Conservation (phyloP, 2,329 filamentous ascomycete genomes). For the Colletotrichum acutatum region DNA sequence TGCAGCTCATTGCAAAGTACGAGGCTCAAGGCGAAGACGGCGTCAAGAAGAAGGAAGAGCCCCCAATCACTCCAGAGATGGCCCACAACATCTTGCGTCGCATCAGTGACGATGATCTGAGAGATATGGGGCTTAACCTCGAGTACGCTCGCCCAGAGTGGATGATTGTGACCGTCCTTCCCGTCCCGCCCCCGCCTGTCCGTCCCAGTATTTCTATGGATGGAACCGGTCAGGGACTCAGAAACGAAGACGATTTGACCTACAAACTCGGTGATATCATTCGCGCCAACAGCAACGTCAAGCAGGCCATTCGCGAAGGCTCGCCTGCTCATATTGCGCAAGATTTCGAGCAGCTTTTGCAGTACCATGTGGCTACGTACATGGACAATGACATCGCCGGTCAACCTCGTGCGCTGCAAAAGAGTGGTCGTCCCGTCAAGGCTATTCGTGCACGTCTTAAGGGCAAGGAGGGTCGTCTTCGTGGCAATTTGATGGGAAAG, state of each 20-base stretch:
- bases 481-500: slow-evolving; percentile 99
- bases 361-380: slow-evolving; percentile 98
- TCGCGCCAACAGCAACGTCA: slow-evolving; percentile 94
- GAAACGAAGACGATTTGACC: slow-evolving; percentile 98
- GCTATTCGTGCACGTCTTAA: slow-evolving; percentile 97
- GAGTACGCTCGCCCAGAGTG: slow-evolving; percentile 97
- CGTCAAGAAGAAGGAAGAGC: slow-evolving; percentile 78
- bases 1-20: slow-evolving; percentile 82
- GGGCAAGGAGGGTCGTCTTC: slow-evolving; percentile 97
- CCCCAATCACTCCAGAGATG: slow-evolving; percentile 83
- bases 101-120: slow-evolving; percentile 83
- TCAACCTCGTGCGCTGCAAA: slow-evolving; percentile 92
- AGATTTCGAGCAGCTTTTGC: slow-evolving; percentile 91
- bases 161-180: slow-evolving; percentile 96
- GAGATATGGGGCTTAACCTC: slow-evolving; percentile 89
- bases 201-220: slow-evolving; percentile 98
- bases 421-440: slow-evolving; percentile 96
- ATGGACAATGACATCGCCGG: slow-evolving; percentile 99
- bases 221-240: slow-evolving; percentile 89
- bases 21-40: slow-evolving; percentile 84
- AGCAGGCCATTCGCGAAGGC: slow-evolving; percentile 89
- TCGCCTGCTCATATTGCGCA: slow-evolving; percentile 90
- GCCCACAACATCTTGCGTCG: slow-evolving; percentile 88
- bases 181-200: slow-evolving; percentile 94
- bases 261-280: slow-evolving; percentile 99